Conservation (phyloP, 805 yeast genomes). For the Saturnispora serradocipensis region DNA sequence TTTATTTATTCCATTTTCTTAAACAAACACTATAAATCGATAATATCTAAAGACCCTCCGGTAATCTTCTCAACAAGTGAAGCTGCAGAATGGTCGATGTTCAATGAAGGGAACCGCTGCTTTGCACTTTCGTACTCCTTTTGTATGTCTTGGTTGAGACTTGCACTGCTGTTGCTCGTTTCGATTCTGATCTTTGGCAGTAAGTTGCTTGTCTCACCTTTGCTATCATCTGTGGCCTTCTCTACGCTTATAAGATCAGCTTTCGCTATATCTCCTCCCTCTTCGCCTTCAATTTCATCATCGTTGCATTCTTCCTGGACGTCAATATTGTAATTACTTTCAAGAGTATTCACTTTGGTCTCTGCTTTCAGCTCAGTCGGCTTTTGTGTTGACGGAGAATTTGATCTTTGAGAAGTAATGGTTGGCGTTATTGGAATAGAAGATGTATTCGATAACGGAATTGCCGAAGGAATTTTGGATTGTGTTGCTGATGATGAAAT, state of each 20-base stretch:
- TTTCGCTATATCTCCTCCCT: not conserved
- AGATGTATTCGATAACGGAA: not conserved
- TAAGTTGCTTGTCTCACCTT: not conserved
- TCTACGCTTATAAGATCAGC: not conserved
- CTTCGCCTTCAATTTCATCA: not conserved
- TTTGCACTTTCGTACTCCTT: not conserved
- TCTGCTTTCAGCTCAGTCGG: not conserved
- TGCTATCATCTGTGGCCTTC: not conserved
- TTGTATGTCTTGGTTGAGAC: not conserved
- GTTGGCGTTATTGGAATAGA: not conserved
- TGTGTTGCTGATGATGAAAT: not conserved
- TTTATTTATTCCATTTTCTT: not conserved
- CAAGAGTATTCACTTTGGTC: not conserved
- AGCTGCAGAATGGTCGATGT: not conserved
- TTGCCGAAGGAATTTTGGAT: not conserved
- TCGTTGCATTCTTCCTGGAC: not conserved
- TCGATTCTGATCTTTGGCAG: not conserved
- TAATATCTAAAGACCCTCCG: not conserved
- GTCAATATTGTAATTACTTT: not conserved
- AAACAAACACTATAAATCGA: not conserved
- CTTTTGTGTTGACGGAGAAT: not conserved
- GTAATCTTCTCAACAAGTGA: not conserved
- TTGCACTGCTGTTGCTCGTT: not conserved
- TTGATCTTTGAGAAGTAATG: not conserved
- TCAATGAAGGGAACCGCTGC: slow-evolving; percentile 1